Percentiles rank a stretch among this genome's conserved stretches.
phyloP scores from a whole-genome alignment of 768 basidiomycete species.

The Amanita brunnescens region DNA sequence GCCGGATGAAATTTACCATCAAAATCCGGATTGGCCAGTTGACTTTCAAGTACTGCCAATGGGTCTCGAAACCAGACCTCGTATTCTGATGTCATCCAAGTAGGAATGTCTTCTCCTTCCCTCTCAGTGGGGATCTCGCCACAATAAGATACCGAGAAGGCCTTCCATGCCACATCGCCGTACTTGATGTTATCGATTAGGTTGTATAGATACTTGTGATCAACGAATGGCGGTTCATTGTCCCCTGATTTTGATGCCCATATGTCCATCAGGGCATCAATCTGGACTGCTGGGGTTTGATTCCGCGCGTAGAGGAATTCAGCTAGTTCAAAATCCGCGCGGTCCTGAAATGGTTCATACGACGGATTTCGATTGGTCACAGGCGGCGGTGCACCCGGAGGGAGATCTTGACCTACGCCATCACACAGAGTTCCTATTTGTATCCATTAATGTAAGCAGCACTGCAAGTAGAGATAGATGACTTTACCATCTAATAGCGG shows the following conservation, averaged over 20 bases:
- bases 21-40: background rate
- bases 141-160: constrained; percentile 22
- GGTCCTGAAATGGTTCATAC: constrained; percentile 12
- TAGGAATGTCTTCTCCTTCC: constrained; percentile 8
- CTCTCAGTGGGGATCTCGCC: constrained; percentile 9
- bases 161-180: constrained; percentile 30
- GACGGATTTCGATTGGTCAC: background rate
- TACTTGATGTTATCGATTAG: constrained; percentile 26
- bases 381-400: background rate
- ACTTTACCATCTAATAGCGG: background rate
- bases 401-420: background rate
- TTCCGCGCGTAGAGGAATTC: constrained; percentile 13
- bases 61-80: no score
- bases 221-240: constrained; percentile 21
- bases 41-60: constrained; percentile 15
- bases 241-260: constrained; percentile 15
- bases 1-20: constrained; percentile 17
- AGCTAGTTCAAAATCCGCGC: constrained; percentile 9
- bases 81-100: constrained; percentile 21
- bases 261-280: constrained; percentile 6
- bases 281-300: constrained; percentile 14
- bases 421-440: background rate
- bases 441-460: background rate
- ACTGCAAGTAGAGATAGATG: no score
- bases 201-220: constrained; percentile 21